Percentiles rank a stretch among this genome's conserved stretches.
Conservation (phyloP, 2,329 filamentous ascomycete species). For the Aspergillus hortae region DNA sequence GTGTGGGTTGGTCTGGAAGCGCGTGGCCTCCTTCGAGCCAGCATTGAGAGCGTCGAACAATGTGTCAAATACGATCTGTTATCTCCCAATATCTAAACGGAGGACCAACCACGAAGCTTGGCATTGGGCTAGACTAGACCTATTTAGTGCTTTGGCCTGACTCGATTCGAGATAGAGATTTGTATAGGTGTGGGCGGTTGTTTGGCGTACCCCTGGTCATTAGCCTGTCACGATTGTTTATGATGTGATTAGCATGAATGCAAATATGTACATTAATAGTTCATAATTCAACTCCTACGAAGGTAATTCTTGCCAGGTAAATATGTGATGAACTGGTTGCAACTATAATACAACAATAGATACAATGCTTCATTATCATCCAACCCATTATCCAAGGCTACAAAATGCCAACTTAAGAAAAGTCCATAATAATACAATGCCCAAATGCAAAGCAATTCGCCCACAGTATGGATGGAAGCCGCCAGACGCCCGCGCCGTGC, state of each 20-base stretch:
- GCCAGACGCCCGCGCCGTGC: slow-evolving; percentile 25
- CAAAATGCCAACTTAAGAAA: slow-evolving; percentile 9
- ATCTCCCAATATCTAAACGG: slow-evolving; percentile 73
- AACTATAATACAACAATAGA: neutral
- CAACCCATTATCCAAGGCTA: neutral
- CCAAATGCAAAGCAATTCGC: slow-evolving; percentile 2
- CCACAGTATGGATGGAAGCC: slow-evolving; percentile 1
- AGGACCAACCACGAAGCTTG: neutral
- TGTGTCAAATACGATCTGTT: slow-evolving; percentile 89
- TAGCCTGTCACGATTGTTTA: too few relatives aligned
- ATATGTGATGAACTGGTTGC: neutral
- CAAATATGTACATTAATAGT: too few relatives aligned
- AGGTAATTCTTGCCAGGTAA: too few relatives aligned
- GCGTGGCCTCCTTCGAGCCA: slow-evolving; percentile 82
- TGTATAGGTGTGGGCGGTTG: too few relatives aligned
- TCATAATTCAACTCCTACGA: too few relatives aligned
- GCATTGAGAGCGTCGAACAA: slow-evolving; percentile 80
- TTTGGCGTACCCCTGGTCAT: too few relatives aligned
- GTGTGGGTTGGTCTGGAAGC: slow-evolving; percentile 91
- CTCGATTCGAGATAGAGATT: too few relatives aligned
- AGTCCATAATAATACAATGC: slow-evolving; percentile 5
- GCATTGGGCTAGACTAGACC: neutral
- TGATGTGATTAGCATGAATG: too few relatives aligned
- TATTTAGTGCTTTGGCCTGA: too few relatives aligned
- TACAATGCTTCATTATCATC: neutral